phyloP scores from a whole-genome alignment of 108 stramenopile species.

The Aurantiochytrium sp. region DNA sequence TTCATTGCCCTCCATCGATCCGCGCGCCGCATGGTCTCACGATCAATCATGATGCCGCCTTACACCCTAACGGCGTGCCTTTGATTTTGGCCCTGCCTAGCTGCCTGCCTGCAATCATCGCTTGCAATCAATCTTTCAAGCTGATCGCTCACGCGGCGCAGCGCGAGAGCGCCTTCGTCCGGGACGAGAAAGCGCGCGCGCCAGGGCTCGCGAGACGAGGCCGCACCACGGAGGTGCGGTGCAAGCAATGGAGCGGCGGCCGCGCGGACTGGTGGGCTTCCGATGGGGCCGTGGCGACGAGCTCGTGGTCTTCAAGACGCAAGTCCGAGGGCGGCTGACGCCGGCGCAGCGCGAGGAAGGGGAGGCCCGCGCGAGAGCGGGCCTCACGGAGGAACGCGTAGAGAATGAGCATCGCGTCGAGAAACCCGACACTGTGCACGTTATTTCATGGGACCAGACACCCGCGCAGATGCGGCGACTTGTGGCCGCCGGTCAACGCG shows the following conservation, averaged over 20 bases:
- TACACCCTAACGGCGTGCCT: no score
- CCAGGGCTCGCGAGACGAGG: neutral
- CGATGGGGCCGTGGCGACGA: neutral
- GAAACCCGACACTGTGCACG: neutral
- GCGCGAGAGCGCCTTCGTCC: no score
- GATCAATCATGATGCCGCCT: no score
- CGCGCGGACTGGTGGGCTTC: neutral
- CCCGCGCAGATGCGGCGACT: neutral
- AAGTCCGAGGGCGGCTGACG: neutral
- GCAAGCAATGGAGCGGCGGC: neutral
- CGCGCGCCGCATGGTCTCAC: no score
- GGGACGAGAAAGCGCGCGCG: neutral
- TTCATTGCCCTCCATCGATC: no score
- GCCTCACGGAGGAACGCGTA: neutral
- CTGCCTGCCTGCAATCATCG: no score
- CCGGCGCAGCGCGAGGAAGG: neutral
- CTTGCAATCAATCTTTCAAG: no score
- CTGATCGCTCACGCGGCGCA: no score
- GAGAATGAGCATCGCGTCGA: neutral
- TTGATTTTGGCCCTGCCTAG: no score
- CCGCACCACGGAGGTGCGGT: neutral
- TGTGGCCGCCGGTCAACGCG: neutral
- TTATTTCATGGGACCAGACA: neutral
- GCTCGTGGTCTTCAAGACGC: neutral
- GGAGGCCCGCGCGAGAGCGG: neutral